Percentiles rank a stretch among this genome's conserved stretches.
Evolutionary conservation across 2,329 filamentous ascomycete species (phyloP).

Genomic region (Ceratocystis albifundus): DNA sequence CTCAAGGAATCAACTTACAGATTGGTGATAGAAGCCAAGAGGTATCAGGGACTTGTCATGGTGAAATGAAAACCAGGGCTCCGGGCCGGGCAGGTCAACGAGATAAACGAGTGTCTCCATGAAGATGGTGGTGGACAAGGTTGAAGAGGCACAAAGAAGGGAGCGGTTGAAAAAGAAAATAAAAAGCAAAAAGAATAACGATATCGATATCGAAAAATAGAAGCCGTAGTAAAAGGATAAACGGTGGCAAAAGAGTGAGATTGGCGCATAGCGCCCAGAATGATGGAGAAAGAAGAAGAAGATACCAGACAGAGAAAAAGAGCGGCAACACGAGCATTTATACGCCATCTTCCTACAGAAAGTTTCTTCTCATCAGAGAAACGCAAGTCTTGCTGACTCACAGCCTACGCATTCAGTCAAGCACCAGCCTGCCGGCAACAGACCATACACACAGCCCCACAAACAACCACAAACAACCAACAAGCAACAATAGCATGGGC

Average conservation of each 20-base stretch:
- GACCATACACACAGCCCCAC: neutral
- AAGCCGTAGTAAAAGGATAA: neutral
- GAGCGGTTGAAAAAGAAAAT: neutral
- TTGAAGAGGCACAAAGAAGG: neutral
- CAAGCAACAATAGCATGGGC: neutral
- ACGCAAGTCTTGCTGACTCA: neutral
- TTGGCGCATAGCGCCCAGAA: neutral
- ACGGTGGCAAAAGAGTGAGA: neutral
- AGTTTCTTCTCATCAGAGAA: neutral
- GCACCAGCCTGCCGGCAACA: neutral
- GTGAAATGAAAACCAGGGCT: no score
- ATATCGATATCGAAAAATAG: no score
- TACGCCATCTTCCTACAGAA: neutral
- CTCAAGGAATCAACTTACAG: neutral
- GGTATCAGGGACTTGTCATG: no score
- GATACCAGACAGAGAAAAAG: neutral
- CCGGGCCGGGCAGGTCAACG: neutral
- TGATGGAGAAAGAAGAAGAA: neutral
- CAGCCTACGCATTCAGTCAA: neutral
- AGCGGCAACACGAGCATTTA: neutral
- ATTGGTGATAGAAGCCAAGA: neutral
- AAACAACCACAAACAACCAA: neutral
- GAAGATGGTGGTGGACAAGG: neutral
- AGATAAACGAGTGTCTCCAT: neutral
- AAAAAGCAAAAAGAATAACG: neutral